phyloP scores from a whole-genome alignment of 2,329 filamentous ascomycete species.

The Colletotrichum tanaceti region DNA sequence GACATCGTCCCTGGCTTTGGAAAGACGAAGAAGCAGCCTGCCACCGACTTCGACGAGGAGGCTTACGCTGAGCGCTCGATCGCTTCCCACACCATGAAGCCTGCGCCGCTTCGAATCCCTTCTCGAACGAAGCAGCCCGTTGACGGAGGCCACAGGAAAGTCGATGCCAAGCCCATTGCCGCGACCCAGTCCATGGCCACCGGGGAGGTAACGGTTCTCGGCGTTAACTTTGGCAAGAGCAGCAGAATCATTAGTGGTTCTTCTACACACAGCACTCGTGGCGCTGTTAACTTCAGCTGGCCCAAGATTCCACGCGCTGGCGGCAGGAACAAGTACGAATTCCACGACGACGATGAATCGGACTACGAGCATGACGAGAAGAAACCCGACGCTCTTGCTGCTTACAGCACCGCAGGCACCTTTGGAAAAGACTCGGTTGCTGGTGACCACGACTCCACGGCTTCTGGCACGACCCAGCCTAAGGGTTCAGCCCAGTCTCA shows the following conservation, averaged over 20 bases:
- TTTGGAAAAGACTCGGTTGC: constrained; percentile 5
- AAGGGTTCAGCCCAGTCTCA: not conserved
- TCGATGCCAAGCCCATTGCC: not conserved
- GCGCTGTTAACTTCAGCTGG: constrained; percentile 34
- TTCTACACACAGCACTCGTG: not conserved
- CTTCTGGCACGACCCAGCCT: not conserved
- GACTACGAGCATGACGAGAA: not conserved
- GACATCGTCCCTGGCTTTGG: constrained; percentile 21
- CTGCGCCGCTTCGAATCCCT: constrained; percentile 37
- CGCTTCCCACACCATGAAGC: constrained; percentile 39
- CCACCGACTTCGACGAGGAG: constrained; percentile 19
- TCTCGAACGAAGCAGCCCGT: constrained; percentile 22
- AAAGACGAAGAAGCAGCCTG: constrained; percentile 11
- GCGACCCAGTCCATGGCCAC: not conserved
- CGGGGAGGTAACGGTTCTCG: not conserved
- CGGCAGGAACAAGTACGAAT: not conserved
- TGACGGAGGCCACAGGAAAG: not conserved
- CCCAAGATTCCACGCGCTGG: constrained; percentile 4
- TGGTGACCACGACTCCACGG: too few species aligned
- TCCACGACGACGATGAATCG: constrained; percentile 1
- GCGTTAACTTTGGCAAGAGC: not conserved
- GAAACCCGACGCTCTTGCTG: not conserved
- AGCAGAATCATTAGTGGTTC: not conserved
- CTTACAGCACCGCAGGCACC: not conserved
- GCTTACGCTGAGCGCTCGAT: constrained; percentile 35